phyloP scores from a whole-genome alignment of 805 yeast genomes.

The Ogataea trehaloabstinens region DNA sequence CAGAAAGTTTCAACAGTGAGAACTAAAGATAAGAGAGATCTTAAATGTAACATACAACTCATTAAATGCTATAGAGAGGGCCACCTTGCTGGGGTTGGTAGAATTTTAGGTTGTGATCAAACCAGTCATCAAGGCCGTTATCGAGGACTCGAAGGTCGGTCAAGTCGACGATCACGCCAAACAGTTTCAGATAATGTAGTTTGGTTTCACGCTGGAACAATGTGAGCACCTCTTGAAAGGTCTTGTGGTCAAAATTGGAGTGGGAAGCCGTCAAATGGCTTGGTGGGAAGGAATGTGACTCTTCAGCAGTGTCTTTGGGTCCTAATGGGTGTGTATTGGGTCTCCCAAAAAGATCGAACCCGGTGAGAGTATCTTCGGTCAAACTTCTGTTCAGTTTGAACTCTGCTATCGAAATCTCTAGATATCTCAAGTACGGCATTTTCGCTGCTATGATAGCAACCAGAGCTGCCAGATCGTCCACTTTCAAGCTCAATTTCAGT shows the following conservation, averaged over 20 bases:
- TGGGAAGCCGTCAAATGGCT: constrained; percentile 7
- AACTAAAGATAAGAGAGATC: too few relatives aligned
- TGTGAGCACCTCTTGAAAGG: neutral
- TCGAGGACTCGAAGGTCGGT: constrained; percentile 15
- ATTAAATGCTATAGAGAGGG: too few relatives aligned
- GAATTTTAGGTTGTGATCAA: constrained; percentile 15
- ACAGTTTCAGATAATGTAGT: constrained; percentile 19
- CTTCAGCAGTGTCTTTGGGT: neutral
- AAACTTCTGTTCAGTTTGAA: constrained; percentile 13
- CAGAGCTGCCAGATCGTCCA: constrained; percentile 8
- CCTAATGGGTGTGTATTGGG: constrained; percentile 1
- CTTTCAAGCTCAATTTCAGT: constrained; percentile 18
- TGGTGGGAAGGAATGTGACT: constrained; percentile 6
- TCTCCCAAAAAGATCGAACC: constrained; percentile 11
- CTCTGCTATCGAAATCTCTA: constrained; percentile 21
- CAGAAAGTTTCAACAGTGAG: too few relatives aligned
- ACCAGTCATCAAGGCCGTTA: constrained; percentile 26
- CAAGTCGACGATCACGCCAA: constrained; percentile 20
- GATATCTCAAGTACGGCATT: constrained; percentile 9
- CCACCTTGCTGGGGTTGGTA: too few relatives aligned
- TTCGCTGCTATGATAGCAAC: constrained; percentile 4
- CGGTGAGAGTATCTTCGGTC: constrained; percentile 11
- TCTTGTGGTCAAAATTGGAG: constrained; percentile 1
- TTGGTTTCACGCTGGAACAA: constrained; percentile 9
- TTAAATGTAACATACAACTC: too few relatives aligned